These are phyloP conservation scores for Lactifluus subvellereus DNA, from an alignment of 768 basidiomycete genomes.

Conservation along the genomic window DNA sequence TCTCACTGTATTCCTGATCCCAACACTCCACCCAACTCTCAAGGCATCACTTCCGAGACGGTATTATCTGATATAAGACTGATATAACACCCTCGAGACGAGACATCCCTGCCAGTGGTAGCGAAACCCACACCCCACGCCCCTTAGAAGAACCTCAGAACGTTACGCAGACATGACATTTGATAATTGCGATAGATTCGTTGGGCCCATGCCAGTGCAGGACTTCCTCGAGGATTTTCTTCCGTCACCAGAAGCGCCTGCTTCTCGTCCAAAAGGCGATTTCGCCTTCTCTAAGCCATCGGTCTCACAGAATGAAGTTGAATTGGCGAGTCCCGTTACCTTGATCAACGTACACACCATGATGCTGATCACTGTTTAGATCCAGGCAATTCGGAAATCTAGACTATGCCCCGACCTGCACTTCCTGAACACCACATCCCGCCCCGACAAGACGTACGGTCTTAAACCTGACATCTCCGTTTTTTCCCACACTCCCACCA, in stretches of 20 bases:
- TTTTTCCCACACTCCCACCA: background rate
- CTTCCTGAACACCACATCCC: background rate
- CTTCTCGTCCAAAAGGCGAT: background rate
- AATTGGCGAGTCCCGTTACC: background rate
- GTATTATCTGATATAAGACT: too few relatives aligned
- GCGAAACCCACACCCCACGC: background rate
- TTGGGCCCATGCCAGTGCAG: background rate
- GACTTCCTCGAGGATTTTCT: background rate
- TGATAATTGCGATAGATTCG: background rate
- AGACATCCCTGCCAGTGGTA: too few relatives aligned
- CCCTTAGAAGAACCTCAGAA: background rate
- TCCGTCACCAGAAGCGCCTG: background rate
- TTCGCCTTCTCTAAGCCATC: background rate
- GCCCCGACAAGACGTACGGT: background rate
- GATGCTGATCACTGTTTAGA: background rate
- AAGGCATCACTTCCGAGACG: too few relatives aligned
- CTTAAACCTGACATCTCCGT: background rate
- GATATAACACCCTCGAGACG: too few relatives aligned
- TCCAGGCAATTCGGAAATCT: background rate
- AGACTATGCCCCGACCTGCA: background rate
- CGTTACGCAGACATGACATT: background rate
- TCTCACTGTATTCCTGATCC: too few relatives aligned
- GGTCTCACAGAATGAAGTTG: background rate
- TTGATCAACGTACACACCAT: background rate
- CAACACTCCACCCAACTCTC: too few relatives aligned